Conservation (phyloP, 2,329 filamentous ascomycete genomes). For the Chaetomiaceae sp. region DNA sequence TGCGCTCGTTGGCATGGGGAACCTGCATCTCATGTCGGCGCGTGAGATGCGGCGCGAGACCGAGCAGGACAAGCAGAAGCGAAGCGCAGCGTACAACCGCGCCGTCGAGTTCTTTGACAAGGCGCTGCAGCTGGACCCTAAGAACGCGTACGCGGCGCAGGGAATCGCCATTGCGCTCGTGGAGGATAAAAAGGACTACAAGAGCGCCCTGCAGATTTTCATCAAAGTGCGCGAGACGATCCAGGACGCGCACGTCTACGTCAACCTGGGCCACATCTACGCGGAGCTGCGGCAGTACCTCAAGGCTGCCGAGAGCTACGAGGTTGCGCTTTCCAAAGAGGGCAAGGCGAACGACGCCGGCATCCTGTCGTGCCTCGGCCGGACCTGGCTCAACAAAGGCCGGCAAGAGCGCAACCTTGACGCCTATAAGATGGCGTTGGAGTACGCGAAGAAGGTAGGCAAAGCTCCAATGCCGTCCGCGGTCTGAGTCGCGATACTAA, state of each 20-base stretch:
- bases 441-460: constrained; percentile 57
- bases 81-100: constrained; percentile 77
- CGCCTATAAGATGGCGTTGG: constrained; percentile 50
- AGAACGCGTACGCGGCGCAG: constrained; percentile 93
- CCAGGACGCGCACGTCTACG: constrained; percentile 78
- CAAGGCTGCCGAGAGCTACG: constrained; percentile 92
- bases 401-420: constrained; percentile 55
- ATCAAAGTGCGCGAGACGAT: constrained; percentile 85
- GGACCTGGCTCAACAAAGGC: constrained; percentile 79
- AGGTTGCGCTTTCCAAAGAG: constrained; percentile 73
- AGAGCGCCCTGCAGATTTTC: constrained; percentile 77
- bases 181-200: constrained; percentile 88
- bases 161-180: constrained; percentile 90
- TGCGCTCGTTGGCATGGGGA: constrained; percentile 93
- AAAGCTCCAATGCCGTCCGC: constrained; percentile 16
- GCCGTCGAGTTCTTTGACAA: constrained; percentile 99
- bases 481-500: not conserved
- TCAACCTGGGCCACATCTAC: constrained; percentile 92
- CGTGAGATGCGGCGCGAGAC: constrained; percentile 91
- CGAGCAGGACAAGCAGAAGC: constrained; percentile 85
- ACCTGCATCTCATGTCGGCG: constrained; percentile 77
- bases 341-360: constrained; percentile 66
- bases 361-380: constrained; percentile 78
- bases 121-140: constrained; percentile 86
- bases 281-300: constrained; percentile 84